A percentile compares a stretch with the other conserved stretches of the same genome.
These are phyloP conservation scores for Xylogone sp. DNA, from an alignment of 2,329 filamentous ascomycete species.

Conservation along the genomic window DNA sequence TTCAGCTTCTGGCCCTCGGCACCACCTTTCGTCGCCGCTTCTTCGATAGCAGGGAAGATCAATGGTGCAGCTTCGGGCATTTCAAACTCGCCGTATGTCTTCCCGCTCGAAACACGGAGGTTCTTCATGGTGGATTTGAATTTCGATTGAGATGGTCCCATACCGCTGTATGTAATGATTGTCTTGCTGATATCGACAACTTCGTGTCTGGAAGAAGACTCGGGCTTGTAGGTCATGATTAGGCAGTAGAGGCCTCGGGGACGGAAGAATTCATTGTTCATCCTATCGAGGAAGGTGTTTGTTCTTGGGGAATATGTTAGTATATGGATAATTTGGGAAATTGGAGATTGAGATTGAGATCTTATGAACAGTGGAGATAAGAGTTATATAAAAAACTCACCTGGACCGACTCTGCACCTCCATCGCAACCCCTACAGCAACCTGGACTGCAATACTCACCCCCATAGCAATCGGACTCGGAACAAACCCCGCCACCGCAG, in stretches of 20 bases:
- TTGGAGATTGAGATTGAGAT: no score
- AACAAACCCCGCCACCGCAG: conserved; percentile 33
- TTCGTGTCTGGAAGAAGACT: conserved; percentile 18
- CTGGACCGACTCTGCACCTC: conserved; percentile 25
- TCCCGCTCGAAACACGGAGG: conserved; percentile 30
- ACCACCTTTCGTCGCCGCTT: conserved; percentile 18
- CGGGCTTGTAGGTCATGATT: conserved; percentile 50
- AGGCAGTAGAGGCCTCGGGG: conserved; percentile 52
- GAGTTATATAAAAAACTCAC: conserved; percentile 5
- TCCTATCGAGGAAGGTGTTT: conserved; percentile 50
- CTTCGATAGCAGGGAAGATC: conserved; percentile 34
- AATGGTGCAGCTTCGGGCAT: conserved; percentile 35
- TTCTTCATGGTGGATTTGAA: conserved; percentile 26
- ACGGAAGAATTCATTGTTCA: conserved; percentile 54
- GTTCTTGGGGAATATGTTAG: conserved; percentile 14
- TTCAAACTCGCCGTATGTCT: conserved; percentile 32
- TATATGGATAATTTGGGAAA: background rate
- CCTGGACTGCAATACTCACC: conserved; percentile 39
- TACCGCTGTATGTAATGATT: conserved; percentile 29
- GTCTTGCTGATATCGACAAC: conserved; percentile 31
- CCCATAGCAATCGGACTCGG: conserved; percentile 37
- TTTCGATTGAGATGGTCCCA: conserved; percentile 14
- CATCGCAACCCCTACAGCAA: conserved; percentile 37
- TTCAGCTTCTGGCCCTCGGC: conserved; percentile 23
- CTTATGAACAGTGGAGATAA: no score